Evolutionary conservation across 805 yeast species (phyloP).

Genomic region (Cyberlindnera subsufficiens): DNA sequence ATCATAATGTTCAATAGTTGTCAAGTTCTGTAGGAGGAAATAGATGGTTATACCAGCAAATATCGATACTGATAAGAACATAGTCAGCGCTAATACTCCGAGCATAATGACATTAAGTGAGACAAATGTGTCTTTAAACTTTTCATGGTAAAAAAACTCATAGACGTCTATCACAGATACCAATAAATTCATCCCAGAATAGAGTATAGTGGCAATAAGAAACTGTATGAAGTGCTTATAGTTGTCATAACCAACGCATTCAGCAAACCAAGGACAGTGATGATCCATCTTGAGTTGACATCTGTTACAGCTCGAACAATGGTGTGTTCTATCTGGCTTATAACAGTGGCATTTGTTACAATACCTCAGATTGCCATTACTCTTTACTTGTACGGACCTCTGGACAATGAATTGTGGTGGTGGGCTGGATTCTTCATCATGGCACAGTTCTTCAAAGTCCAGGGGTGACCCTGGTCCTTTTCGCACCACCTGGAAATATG

Average conservation of each 20-base stretch:
- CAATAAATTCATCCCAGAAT: slow-evolving; percentile 36
- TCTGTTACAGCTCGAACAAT: slow-evolving; percentile 63
- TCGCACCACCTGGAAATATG: slow-evolving; percentile 47
- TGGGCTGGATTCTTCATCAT: slow-evolving; percentile 15
- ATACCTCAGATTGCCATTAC: slow-evolving; percentile 60
- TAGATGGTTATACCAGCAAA: slow-evolving; percentile 56
- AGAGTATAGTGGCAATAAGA: slow-evolving; percentile 46
- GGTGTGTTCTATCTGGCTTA: slow-evolving; percentile 87
- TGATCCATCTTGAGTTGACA: slow-evolving; percentile 90
- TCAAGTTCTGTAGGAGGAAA: slow-evolving; percentile 56
- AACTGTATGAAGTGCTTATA: slow-evolving; percentile 79
- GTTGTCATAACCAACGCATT: slow-evolving; percentile 79
- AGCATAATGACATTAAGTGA: slow-evolving; percentile 58
- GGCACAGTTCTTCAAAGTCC: slow-evolving; percentile 41
- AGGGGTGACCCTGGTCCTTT: slow-evolving; percentile 63
- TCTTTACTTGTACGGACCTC: slow-evolving; percentile 39
- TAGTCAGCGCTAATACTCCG: slow-evolving; percentile 44
- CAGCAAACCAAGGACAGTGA: slow-evolving; percentile 92
- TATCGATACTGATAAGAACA: slow-evolving; percentile 49
- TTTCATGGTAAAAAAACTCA: slow-evolving; percentile 38
- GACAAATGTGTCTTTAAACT: slow-evolving; percentile 36
- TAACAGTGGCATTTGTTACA: slow-evolving; percentile 66
- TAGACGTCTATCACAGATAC: slow-evolving; percentile 39
- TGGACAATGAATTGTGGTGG: slow-evolving; percentile 39
- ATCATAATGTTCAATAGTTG: slow-evolving; percentile 78